Evolutionary conservation across 192 early-diverging fungal species (phyloP).

Genomic region (Gaertneriomyces semiglobifer): DNA sequence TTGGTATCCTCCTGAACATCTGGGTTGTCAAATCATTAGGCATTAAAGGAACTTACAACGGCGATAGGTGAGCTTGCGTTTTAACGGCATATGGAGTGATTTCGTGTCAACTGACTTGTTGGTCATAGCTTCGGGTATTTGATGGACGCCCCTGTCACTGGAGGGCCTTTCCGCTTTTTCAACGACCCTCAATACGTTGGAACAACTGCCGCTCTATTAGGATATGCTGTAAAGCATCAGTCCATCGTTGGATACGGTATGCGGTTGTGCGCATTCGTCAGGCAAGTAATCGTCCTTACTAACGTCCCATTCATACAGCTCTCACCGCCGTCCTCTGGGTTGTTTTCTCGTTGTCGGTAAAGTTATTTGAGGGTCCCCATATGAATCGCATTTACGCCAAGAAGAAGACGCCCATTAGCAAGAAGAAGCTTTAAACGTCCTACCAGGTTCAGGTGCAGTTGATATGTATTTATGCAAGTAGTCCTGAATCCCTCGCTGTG

Average conservation of each 20-base stretch:
- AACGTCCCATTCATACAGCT: slow-evolving; percentile 12
- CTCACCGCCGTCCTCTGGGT: slow-evolving; percentile 46
- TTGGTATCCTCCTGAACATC: slow-evolving; percentile 48
- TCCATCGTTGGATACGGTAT: slow-evolving; percentile 46
- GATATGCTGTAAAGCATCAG: slow-evolving; percentile 50
- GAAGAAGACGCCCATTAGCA: background rate
- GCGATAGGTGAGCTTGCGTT: slow-evolving; percentile 27
- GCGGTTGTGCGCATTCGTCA: background rate
- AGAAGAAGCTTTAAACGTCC: too few species aligned
- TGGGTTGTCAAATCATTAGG: slow-evolving; percentile 54
- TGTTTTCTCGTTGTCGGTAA: slow-evolving; percentile 51
- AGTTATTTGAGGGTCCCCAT: slow-evolving; percentile 50
- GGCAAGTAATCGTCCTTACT: background rate
- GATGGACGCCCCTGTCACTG: slow-evolving; percentile 53
- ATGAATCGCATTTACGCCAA: slow-evolving; percentile 31
- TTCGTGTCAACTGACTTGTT: too few species aligned
- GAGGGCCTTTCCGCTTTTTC: slow-evolving; percentile 51
- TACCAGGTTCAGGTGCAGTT: too few species aligned
- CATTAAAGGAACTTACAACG: slow-evolving; percentile 63
- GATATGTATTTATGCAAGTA: too few species aligned
- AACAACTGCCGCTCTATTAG: slow-evolving; percentile 49
- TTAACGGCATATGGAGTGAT: too few species aligned
- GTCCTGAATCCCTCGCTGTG: too few species aligned
- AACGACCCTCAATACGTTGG: slow-evolving; percentile 60
- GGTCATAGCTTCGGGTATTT: slow-evolving; percentile 46